Percentiles rank a stretch among this genome's conserved stretches.
These are phyloP conservation scores for Mortierella sp. DNA, from an alignment of 371 early-diverging fungal genomes.

Conservation along the genomic window DNA sequence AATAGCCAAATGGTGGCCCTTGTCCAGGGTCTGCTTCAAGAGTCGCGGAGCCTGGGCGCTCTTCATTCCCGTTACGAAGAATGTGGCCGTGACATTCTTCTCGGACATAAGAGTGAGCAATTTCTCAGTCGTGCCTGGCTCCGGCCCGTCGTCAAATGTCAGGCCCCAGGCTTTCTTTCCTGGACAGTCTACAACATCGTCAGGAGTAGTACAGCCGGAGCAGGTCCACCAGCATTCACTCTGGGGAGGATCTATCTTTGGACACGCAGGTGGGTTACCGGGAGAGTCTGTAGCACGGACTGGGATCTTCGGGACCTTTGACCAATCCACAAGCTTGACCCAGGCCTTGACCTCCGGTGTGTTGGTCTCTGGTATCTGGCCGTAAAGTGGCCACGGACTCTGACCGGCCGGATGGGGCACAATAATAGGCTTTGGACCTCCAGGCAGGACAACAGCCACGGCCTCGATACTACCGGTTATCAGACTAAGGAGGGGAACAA, in stretches of 20 bases:
- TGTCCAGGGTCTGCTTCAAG: conserved; percentile 40
- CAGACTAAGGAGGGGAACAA: background rate
- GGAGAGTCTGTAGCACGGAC: conserved; percentile 7
- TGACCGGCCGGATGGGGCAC: background rate
- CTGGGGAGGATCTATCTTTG: background rate
- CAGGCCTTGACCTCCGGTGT: conserved; percentile 63
- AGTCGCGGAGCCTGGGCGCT: conserved; percentile 62
- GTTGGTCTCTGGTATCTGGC: conserved; percentile 31
- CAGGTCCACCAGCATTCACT: conserved; percentile 50
- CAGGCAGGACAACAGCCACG: too few species aligned
- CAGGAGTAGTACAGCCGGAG: conserved; percentile 26
- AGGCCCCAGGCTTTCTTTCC: conserved; percentile 20
- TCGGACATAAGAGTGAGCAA: conserved; percentile 25
- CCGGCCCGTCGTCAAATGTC: conserved; percentile 41
- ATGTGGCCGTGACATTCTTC: conserved; percentile 58
- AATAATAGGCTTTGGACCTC: too few species aligned
- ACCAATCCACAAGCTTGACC: conserved; percentile 57
- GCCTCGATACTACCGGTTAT: background rate
- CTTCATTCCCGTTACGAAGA: conserved; percentile 66
- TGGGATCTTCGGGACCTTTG: conserved; percentile 55
- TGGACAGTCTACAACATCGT: conserved; percentile 47
- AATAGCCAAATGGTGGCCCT: conserved; percentile 64
- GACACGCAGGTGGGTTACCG: conserved; percentile 42
- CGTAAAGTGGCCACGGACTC: background rate
- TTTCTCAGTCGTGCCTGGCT: conserved; percentile 1